Evolutionary conservation across 2,329 filamentous ascomycete species (phyloP).

Genomic region (Penicillium sp.): DNA sequence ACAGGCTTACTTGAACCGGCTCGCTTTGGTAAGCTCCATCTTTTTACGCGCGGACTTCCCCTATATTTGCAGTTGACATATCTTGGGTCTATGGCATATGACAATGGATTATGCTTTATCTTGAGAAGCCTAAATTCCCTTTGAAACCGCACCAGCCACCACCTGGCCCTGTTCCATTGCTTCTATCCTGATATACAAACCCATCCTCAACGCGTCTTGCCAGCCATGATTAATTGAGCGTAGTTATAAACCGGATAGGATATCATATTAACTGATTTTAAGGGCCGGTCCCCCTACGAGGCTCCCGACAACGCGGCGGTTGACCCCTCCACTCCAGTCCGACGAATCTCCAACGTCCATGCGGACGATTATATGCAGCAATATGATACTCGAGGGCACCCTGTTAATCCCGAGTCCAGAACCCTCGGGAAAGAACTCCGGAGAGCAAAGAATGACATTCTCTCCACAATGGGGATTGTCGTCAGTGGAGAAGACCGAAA

Average conservation of each 20-base stretch:
- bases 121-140: neutral
- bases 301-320: constrained; percentile 33
- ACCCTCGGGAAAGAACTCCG: constrained; percentile 40
- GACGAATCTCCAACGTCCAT: constrained; percentile 29
- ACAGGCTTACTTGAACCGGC: constrained; percentile 45
- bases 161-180: neutral
- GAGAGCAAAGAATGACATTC: constrained; percentile 51
- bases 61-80: neutral
- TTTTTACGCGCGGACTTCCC: neutral
- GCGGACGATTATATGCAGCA: constrained; percentile 47
- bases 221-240: neutral
- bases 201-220: neutral
- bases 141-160: neutral
- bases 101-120: neutral
- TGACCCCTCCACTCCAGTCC: constrained; percentile 21
- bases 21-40: constrained; percentile 44
- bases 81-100: neutral
- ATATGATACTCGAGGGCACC: constrained; percentile 49
- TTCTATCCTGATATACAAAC: constrained; percentile 1
- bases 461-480: constrained; percentile 50
- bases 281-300: constrained; percentile 49
- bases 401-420: constrained; percentile 45
- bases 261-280: constrained; percentile 20
- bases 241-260: neutral
- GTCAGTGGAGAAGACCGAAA: constrained; percentile 43